Base-by-base conservation (phyloP, 1,284 basidiomycete species). In the Apiotrichum sp. region DNA sequence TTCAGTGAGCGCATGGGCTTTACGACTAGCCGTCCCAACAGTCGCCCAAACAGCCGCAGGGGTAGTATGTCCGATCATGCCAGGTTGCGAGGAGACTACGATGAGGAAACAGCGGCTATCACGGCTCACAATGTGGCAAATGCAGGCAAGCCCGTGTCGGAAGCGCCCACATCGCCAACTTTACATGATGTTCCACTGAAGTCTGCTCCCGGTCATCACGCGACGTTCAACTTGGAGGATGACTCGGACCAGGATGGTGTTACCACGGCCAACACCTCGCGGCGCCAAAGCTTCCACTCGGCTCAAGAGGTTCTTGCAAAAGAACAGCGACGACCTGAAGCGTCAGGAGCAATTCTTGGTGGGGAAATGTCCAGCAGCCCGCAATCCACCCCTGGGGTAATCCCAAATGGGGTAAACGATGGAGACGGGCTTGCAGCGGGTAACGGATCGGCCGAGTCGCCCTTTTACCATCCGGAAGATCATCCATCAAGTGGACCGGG, bases 161-260 rank as follows among this genome's bases (percentile, higher is more conserved):
- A 71, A 61, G 70, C 67, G 0, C 63, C 61, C 3, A 67, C 69
- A 8, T 69, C 69, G 10, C 72, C 72, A 7, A 70, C 68, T 0
- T 55, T 72, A 4, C 61, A 59, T 31, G 64, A 58, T 1, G 47
- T 38, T 4, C 43, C 43, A 3, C 11, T 45, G 29, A 47, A 47
- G 35, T 22, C n/a, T n/a, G 13, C 33, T n/a, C 40, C 39, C 4
- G 32, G 16, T 1, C 29, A 8, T 52, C 48, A 55, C n/a, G 46
- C 48, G 31, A 49, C 50, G 22, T 41, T 51, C 4, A n/a, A 44
- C 41, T 22, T 51, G 35, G 48, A 62, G 56, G 29, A 43, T 40
- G 43, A 52, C 34, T 38, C 49, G 43, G 45, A 62, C 50, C 31
- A 44, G 32, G 45, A 53, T 51, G 60, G 34, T 34, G 54, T 35